These are phyloP conservation scores for Cairneyella variabilis DNA, from an alignment of 495 filamentous ascomycete genomes.

Conservation along the genomic window DNA sequence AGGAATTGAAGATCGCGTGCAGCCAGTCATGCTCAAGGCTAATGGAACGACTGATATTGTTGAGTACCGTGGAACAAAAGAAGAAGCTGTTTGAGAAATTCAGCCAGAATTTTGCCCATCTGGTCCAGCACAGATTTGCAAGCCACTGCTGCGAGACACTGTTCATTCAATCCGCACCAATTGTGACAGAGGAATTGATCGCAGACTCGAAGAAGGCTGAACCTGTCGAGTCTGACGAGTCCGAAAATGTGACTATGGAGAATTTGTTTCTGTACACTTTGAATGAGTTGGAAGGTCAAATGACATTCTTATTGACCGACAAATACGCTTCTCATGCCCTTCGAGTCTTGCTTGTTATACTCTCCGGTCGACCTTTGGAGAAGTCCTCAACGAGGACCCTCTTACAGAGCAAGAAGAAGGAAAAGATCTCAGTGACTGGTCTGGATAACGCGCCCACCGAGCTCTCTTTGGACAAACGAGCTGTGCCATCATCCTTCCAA, in stretches of 20 bases:
- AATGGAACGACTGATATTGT: slow-evolving; percentile 83
- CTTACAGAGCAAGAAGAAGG: slow-evolving; percentile 85
- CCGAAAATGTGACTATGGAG: slow-evolving; percentile 62
- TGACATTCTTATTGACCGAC: slow-evolving; percentile 82
- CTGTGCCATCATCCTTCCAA: slow-evolving; percentile 75
- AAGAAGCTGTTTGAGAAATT: slow-evolving; percentile 83
- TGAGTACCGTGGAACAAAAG: slow-evolving; percentile 76
- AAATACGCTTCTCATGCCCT: slow-evolving; percentile 88
- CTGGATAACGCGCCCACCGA: slow-evolving; percentile 33
- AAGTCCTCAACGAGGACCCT: slow-evolving; percentile 60
- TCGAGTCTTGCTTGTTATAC: slow-evolving; percentile 75
- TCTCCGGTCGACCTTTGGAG: slow-evolving; percentile 76
- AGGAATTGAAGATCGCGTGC: slow-evolving; percentile 92
- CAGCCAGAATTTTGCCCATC: slow-evolving; percentile 78
- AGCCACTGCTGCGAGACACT: slow-evolving; percentile 95
- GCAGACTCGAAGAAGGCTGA: slow-evolving; percentile 35
- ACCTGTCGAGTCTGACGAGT: slow-evolving; percentile 11
- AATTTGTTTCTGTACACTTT: slow-evolving; percentile 77
- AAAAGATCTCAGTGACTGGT: slow-evolving; percentile 58
- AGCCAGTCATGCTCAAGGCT: slow-evolving; percentile 92
- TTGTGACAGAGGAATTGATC: slow-evolving; percentile 67
- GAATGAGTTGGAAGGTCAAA: slow-evolving; percentile 76
- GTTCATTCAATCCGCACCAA: slow-evolving; percentile 74
- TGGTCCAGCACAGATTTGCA: slow-evolving; percentile 92
- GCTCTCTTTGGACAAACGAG: slow-evolving; percentile 36